A percentile compares a stretch with the other conserved stretches of the same genome.
These are phyloP conservation scores for Phytopythium sindhum DNA, from an alignment of 352 stramenopile species.

Conservation along the genomic window DNA sequence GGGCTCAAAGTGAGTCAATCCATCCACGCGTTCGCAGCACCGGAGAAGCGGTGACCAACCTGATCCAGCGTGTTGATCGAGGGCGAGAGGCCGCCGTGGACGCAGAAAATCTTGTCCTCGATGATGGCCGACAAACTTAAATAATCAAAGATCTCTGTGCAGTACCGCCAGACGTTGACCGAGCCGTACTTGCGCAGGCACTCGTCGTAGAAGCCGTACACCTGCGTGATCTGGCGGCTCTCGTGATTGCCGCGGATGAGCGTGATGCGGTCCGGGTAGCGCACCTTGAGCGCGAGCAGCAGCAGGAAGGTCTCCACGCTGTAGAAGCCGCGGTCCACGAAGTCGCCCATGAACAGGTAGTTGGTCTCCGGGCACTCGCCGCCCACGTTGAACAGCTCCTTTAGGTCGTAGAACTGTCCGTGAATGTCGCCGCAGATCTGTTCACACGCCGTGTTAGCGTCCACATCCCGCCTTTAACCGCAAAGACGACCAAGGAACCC, in stretches of 20 bases:
- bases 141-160: slow-evolving; percentile 99
- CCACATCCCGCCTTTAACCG: not conserved
- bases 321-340: slow-evolving; percentile 99
- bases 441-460: slow-evolving; percentile 4
- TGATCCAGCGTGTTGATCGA: slow-evolving; percentile 91
- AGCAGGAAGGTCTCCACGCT: slow-evolving; percentile 99
- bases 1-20: too few relatives aligned
- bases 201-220: slow-evolving; percentile 99
- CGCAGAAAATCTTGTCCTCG: slow-evolving; percentile 99
- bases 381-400: slow-evolving; percentile 98
- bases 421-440: slow-evolving; percentile 99
- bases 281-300: slow-evolving; percentile 97
- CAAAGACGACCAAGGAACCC: slow-evolving; percentile 22
- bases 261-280: slow-evolving; percentile 99
- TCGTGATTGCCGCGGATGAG: slow-evolving; percentile 99
- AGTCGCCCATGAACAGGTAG: slow-evolving; percentile 99
- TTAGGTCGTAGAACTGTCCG: slow-evolving; percentile 99
- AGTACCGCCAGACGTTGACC: slow-evolving; percentile 99
- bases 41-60: slow-evolving; percentile 18
- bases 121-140: slow-evolving; percentile 98
- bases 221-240: slow-evolving; percentile 98
- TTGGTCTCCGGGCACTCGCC: slow-evolving; percentile 98
- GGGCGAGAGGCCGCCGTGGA: slow-evolving; percentile 97
- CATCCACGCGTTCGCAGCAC: not conserved
- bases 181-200: slow-evolving; percentile 96